Percentiles rank a stretch among this genome's conserved stretches.
Conservation (phyloP, 257 asterid genomes). For the Prunella vulgaris region DNA sequence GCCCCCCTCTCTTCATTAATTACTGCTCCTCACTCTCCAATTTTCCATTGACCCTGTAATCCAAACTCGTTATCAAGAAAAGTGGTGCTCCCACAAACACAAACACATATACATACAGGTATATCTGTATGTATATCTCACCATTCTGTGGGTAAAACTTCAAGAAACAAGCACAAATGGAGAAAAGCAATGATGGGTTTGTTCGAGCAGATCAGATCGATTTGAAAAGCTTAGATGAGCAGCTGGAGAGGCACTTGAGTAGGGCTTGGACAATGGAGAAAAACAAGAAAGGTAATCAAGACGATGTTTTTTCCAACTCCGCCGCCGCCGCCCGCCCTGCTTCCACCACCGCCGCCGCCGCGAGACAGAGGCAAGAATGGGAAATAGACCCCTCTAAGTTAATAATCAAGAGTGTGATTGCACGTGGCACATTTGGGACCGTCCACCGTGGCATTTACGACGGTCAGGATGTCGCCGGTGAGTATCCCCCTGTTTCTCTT, state of each 20-base stretch:
- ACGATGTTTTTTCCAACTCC: constrained; percentile 26
- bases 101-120: neutral
- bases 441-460: constrained; percentile 80
- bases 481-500: constrained; percentile 25
- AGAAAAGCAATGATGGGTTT: constrained; percentile 58
- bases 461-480: constrained; percentile 79
- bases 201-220: constrained; percentile 80
- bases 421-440: constrained; percentile 84
- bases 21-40: neutral
- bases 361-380: constrained; percentile 67
- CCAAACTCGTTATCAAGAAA: neutral
- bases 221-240: constrained; percentile 76
- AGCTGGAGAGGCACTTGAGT: constrained; percentile 60
- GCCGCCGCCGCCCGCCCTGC: constrained; percentile 2
- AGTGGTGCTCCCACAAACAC: neutral
- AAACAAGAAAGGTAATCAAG: constrained; percentile 35
- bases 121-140: neutral
- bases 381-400: constrained; percentile 75
- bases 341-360: constrained; percentile 9
- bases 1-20: neutral
- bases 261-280: constrained; percentile 63
- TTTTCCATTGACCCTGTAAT: constrained; percentile 1
- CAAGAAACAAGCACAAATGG: constrained; percentile 31
- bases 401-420: constrained; percentile 56
- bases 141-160: neutral